Percentiles rank a stretch among this genome's conserved stretches.
Conservation (phyloP, 148 eudicot genomes). For the Pharnaceum exiguum region DNA sequence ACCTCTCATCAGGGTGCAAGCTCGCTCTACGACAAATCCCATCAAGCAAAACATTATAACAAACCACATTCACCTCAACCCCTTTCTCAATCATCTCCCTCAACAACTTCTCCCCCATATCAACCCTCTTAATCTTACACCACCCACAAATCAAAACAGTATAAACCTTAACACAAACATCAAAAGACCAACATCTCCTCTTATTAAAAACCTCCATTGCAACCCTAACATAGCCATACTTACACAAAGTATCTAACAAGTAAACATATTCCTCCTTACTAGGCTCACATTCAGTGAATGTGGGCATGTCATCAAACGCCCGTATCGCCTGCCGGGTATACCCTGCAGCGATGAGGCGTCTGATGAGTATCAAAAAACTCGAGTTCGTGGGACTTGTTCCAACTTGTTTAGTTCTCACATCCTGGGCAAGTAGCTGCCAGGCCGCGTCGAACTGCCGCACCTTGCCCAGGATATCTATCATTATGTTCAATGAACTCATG, state of each 20-base stretch:
- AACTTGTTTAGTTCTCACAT: conserved; percentile 39
- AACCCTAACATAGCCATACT: conserved; percentile 63
- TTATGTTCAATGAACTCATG: conserved; percentile 36
- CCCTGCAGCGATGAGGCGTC: conserved; percentile 65
- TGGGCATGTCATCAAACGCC: conserved; percentile 71
- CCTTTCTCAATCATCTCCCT: conserved; percentile 72
- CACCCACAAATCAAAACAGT: conserved; percentile 83
- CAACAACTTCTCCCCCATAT: conserved; percentile 62
- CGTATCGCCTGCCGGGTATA: conserved; percentile 71
- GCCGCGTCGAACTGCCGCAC: conserved; percentile 80
- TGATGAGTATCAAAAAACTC: conserved; percentile 51
- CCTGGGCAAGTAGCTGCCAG: conserved; percentile 65
- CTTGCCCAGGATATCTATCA: conserved; percentile 56
- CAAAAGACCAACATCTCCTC: conserved; percentile 38
- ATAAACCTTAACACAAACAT: conserved; percentile 47
- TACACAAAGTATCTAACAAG: conserved; percentile 80
- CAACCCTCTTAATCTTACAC: conserved; percentile 62
- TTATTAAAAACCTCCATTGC: conserved; percentile 80
- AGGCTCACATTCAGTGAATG: conserved; percentile 31
- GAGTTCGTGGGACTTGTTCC: conserved; percentile 41
- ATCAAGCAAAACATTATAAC: conserved; percentile 73
- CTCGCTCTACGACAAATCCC: conserved; percentile 87
- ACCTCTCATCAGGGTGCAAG: conserved; percentile 74
- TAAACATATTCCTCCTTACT: conserved; percentile 32
- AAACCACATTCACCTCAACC: conserved; percentile 73